These are phyloP conservation scores for Cymodocea nodosa DNA, from an alignment of 116 monocot genomes.

Conservation along the genomic window DNA sequence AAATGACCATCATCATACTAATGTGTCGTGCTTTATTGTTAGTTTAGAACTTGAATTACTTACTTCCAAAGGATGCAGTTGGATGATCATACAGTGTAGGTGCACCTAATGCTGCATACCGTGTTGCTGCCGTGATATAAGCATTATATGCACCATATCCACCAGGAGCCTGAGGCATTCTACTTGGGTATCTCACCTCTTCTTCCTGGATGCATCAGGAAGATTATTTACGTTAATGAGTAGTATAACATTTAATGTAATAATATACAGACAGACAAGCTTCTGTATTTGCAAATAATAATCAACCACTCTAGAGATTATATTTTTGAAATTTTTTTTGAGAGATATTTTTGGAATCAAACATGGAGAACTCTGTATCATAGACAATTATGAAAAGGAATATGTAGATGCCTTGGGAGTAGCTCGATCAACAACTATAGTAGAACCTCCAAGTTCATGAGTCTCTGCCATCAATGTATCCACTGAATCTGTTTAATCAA, in stretches of 20 bases:
- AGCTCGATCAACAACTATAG: conserved; percentile 73
- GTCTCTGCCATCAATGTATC: conserved; percentile 84
- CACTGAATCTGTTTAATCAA: conserved; percentile 67
- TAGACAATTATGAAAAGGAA: too few species aligned
- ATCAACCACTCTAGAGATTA: background rate
- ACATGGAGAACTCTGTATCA: too few species aligned
- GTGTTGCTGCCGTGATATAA: conserved; percentile 87
- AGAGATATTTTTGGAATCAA: too few species aligned
- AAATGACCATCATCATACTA: background rate
- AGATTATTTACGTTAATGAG: background rate
- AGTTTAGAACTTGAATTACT: conserved; percentile 5
- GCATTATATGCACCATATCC: conserved; percentile 99
- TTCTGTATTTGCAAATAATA: background rate
- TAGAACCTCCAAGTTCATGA: conserved; percentile 81
- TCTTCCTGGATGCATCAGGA: conserved; percentile 44
- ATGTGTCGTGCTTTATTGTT: background rate
- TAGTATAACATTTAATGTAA: background rate
- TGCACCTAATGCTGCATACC: conserved; percentile 86
- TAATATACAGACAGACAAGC: background rate
- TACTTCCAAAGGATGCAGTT: conserved; percentile 60
- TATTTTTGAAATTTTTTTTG: too few species aligned
- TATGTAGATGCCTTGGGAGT: conserved; percentile 51
- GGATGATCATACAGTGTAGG: conserved; percentile 89
- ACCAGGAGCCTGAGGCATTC: conserved; percentile 50
- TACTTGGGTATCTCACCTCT: conserved; percentile 41